Base-by-base conservation (phyloP, 1,284 basidiomycete genomes). In the Farysia itapuensis region DNA sequence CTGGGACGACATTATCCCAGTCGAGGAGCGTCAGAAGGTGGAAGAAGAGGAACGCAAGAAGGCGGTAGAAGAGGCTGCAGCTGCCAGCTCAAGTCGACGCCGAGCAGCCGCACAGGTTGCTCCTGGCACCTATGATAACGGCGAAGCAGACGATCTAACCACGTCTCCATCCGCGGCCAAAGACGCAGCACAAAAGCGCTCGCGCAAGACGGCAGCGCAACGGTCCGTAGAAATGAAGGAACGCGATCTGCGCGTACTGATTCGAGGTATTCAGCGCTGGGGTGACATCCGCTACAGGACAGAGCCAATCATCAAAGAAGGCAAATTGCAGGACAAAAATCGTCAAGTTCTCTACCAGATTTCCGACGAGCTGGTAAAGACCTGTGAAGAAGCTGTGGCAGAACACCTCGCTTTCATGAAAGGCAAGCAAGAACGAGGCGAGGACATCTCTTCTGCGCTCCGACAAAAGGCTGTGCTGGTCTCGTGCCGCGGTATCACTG, bases 1-100 rank as follows among this genome's bases (percentile, higher is more conserved):
- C 74, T 98, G 95, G 95, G 95, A 98, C 75, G 95, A 98, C 66
- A 98, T 99, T 75, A 98, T 99, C 67, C 95, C 95, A 7, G 79
- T 88, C 11, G 90, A 94, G 28, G 91, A 93, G 71, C 87, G 95
- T 6, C 86, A 88, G 75, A 86, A 86, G 77, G 85, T 87, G 36
- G 89, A 93, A 58, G 77, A 78, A 39, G 72, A 75, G 39, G 68
- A 70, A 44, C 66, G 69, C 23, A 67, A 77, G 45, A 70, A 72
- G 43, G 72, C 74, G 14, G 83, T 85, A 36, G 90, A 92, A 63
- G 90, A 90, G 61, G 72, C 71, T 3, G 67, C 71, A 3, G 67
- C 68, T 13, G 49, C 77, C 67, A 33, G 88, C 85, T 64, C 83
- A 85, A 67, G 64, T 33, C 56, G 69, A n/a, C 56, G 65, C 48